These are phyloP conservation scores for Colletotrichum godetiae DNA, from an alignment of 2,329 filamentous ascomycete genomes.

Conservation along the genomic window DNA sequence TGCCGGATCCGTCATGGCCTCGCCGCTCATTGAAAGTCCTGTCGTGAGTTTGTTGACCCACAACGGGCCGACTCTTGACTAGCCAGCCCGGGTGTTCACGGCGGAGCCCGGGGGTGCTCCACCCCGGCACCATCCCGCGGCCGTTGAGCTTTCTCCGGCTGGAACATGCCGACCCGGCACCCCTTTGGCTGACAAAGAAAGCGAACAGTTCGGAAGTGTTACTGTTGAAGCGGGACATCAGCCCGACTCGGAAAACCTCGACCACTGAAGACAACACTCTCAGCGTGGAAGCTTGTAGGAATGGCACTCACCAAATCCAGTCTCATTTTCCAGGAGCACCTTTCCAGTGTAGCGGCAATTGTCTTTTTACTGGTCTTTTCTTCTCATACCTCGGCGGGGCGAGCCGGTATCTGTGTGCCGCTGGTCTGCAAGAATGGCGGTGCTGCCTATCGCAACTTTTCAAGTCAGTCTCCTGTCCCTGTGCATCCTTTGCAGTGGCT, in stretches of 20 bases:
- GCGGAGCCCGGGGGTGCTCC: conserved; percentile 21
- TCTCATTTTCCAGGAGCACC: background rate
- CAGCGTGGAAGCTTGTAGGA: background rate
- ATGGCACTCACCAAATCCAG: background rate
- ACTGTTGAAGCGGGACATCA: background rate
- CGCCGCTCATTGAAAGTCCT: background rate
- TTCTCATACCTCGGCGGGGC: background rate
- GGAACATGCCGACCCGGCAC: background rate
- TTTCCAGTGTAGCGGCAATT: too few species aligned
- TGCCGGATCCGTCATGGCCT: background rate
- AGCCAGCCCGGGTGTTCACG: background rate
- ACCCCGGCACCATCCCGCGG: conserved; percentile 1
- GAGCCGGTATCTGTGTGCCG: background rate
- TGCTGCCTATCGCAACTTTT: background rate
- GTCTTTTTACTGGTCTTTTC: background rate
- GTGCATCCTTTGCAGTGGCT: conserved; percentile 14
- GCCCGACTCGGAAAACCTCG: background rate
- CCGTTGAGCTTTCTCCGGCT: background rate
- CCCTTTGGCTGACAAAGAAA: background rate
- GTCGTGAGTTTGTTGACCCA: background rate
- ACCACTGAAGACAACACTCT: background rate
- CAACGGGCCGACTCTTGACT: conserved; percentile 11
- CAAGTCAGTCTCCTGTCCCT: background rate
- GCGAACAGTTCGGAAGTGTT: background rate
- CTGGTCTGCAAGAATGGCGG: background rate